These are phyloP conservation scores for Pyrus communis DNA, from an alignment of 306 rosid species.

Conservation along the genomic window DNA sequence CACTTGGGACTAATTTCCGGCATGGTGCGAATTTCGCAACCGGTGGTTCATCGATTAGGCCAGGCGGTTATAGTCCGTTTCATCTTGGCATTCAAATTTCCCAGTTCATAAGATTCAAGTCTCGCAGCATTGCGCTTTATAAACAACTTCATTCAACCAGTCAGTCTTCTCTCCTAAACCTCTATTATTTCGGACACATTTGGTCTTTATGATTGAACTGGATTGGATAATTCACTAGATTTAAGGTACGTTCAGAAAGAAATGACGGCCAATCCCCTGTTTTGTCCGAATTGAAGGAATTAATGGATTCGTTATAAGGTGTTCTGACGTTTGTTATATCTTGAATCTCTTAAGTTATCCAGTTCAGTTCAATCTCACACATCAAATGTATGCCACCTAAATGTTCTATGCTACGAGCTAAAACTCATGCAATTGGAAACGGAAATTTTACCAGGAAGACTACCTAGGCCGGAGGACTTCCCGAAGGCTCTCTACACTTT, in stretches of 20 bases:
- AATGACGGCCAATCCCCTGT: no score
- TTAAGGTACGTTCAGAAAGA: no score
- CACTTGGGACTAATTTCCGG: constrained; percentile 66
- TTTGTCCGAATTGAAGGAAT: no score
- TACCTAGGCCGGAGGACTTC: constrained; percentile 66
- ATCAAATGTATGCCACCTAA: no score
- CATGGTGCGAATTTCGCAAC: constrained; percentile 85
- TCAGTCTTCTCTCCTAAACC: constrained; percentile 13
- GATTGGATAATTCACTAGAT: no score
- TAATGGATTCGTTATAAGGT: no score
- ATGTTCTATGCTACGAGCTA: no score
- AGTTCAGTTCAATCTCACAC: no score
- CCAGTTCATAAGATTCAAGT: constrained; percentile 67
- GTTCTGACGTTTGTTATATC: no score
- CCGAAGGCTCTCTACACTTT: constrained; percentile 66
- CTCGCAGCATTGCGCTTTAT: constrained; percentile 43
- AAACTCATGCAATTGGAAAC: background rate
- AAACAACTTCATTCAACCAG: constrained; percentile 35
- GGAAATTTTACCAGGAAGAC: constrained; percentile 29
- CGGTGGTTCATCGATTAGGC: constrained; percentile 65
- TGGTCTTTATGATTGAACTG: no score
- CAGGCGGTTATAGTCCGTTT: constrained; percentile 69
- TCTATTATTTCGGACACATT: background rate
- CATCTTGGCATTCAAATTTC: constrained; percentile 62
- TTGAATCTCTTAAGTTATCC: no score